Evolutionary conservation across 371 early-diverging fungal genomes (phyloP), one percentile per base, ranked within the genome.

Genomic region (Chytridium lagenaria): DNA sequence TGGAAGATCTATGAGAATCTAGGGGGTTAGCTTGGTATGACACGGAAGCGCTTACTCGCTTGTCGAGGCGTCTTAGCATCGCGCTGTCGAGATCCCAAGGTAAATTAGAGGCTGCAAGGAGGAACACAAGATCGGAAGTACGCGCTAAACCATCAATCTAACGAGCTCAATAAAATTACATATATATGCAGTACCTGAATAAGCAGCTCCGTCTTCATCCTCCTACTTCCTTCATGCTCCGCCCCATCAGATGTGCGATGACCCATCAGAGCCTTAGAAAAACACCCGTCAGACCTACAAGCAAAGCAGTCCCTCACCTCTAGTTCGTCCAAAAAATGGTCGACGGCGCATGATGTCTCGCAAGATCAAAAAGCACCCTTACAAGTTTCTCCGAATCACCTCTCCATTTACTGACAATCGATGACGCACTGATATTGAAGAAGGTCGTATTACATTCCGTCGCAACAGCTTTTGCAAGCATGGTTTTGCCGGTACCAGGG

Each of bases 401-500:
- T 36, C 90, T 82, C 91, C 91, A 92, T 74, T 92, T 92, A 76
- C 84, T 84, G 19, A 90, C 90, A 30, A 92, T 81, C 1, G 89
- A 85, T 33, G 83, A 79, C 5, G 92, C 91, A 31, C 86, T 80
- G 38, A 87, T 82, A 66, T 87, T 88, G 80, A 92, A 92, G 74
- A 92, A 92, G 0, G 91, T 91, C 5, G 88, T 86, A 3, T 80
- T 76, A 71, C 83, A 83, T 77, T 84, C 84, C 0, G 86, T 84
- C 1, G 86, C 85, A 16, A 87, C 83, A 0, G 98, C 97, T 83
- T 97, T 97, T 59, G 98, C 98, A 72, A 97, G 74, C 94, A 97
- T 95, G 5, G 98, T 97, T 78, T 98, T 98, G 68, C 98, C 98
- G 68, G 95, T 95, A 30, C 96, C 84, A 2, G 96, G 98, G 96